phyloP scores from a whole-genome alignment of 208 protist genomes.

The Crithidia acanthocephali region DNA sequence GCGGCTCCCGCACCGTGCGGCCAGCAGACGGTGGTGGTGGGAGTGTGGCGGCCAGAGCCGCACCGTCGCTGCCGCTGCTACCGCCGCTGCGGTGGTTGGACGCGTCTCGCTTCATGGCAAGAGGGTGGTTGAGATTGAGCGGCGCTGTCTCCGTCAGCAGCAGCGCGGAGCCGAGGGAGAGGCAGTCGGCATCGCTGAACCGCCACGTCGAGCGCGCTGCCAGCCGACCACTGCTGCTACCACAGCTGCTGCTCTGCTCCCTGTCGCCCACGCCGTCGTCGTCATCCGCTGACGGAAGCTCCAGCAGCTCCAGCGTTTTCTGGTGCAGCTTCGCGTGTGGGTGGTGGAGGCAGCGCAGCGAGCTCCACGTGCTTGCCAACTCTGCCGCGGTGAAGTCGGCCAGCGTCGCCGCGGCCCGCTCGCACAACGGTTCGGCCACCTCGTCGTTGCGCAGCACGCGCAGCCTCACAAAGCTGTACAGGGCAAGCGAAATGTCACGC shows the following conservation, averaged over 20 bases:
- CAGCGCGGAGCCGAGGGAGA: conserved; percentile 30
- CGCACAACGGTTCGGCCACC: conserved; percentile 64
- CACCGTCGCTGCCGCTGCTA: neutral
- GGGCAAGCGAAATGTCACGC: conserved; percentile 67
- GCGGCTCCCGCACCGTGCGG: neutral
- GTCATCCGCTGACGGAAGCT: neutral
- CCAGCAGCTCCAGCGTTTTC: conserved; percentile 27
- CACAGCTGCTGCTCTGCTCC: neutral
- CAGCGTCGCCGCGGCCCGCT: conserved; percentile 59
- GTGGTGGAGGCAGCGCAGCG: conserved; percentile 49
- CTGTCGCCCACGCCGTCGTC: neutral
- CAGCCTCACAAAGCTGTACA: conserved; percentile 85
- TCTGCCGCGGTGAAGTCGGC: conserved; percentile 63
- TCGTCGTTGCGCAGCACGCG: conserved; percentile 54
- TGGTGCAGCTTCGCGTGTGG: conserved; percentile 20
- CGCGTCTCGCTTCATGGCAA: conserved; percentile 1
- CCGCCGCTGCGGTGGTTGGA: neutral
- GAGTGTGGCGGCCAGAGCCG: neutral
- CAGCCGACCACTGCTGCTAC: neutral
- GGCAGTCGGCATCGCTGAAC: conserved; percentile 33
- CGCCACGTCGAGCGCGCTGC: conserved; percentile 15
- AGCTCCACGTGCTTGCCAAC: conserved; percentile 76
- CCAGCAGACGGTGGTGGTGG: neutral
- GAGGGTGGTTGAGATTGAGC: conserved; percentile 8
- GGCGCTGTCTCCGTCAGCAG: conserved; percentile 27